phyloP scores from a whole-genome alignment of 2,329 filamentous ascomycete species.

The Zymoseptoria tritici region DNA sequence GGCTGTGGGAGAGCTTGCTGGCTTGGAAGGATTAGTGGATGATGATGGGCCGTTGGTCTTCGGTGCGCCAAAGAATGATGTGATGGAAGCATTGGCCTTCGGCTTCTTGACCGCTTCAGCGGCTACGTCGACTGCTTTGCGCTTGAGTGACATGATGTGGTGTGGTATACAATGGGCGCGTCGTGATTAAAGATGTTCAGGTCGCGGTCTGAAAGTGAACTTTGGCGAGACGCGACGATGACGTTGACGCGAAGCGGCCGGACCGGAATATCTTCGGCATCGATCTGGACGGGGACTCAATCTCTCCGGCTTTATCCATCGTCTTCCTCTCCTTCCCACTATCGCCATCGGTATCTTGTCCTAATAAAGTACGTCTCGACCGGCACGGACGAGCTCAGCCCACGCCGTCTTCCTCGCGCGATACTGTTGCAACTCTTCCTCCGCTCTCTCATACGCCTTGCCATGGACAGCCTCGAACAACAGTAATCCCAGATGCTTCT shows the following conservation, averaged over 20 bases:
- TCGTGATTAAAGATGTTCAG: not conserved
- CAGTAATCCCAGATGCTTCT: not conserved
- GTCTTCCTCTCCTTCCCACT: not conserved
- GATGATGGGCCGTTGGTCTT: conserved; percentile 38
- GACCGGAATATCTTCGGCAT: not conserved
- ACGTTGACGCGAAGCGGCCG: not conserved
- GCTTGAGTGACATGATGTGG: conserved; percentile 42
- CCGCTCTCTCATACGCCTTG: not conserved
- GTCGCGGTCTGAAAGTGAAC: not conserved
- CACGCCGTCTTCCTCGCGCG: not conserved
- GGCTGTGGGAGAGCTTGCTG: conserved; percentile 25
- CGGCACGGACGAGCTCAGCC: not conserved
- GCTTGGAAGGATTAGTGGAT: conserved; percentile 24
- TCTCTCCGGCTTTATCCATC: not conserved
- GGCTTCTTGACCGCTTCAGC: conserved; percentile 43
- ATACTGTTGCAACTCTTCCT: not conserved
- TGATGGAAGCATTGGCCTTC: conserved; percentile 66
- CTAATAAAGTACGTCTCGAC: not conserved
- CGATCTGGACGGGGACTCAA: not conserved
- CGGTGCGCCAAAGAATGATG: conserved; percentile 76
- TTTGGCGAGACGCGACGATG: not conserved
- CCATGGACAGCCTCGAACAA: not conserved
- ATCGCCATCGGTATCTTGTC: not conserved
- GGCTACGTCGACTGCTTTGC: conserved; percentile 40
- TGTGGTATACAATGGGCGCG: not conserved